Base-by-base conservation (phyloP, 1,139 yeast genomes). In the Zygoascus hellenicus region DNA sequence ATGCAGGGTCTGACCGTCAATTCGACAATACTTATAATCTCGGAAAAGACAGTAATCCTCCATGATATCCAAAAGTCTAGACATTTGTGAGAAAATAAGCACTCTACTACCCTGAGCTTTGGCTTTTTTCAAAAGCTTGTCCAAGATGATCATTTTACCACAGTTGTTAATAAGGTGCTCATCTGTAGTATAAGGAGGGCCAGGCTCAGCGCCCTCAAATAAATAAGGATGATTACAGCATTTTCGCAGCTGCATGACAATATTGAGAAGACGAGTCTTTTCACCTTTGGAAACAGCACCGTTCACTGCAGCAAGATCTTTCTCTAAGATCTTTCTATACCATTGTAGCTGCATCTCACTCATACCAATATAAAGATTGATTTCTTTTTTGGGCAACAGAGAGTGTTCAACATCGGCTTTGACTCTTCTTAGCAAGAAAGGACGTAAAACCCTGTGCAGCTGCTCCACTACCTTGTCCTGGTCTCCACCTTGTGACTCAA, bases 201-300 rank as follows among this genome's bases (percentile, higher is more conserved):
- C 98, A 0, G 97, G 97, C 64, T 92, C 98, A 1, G 98, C 98
- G 36, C 98, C 97, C 63, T 92, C 97, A 60, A 92, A 92, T 45
- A 92, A 70, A 64, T 92, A 92, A 0, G 98, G 98, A 66, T 92
- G 98, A 61, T 92, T 92, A 65, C 97, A 92, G 65, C 97, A 92
- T 65, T 92, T 92, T 58, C 97, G 77, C 54, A 92, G 72, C 65
- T 92, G 98, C 98, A 92, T 92, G 14, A 92, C 97, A 58, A 92
- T 89, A 60, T 92, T 92, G 47, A 92, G 71, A 51, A 92, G 71
- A 49, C 97, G 75, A 1, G 97, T 90, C 62, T 90, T 90, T 62
- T 90, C 97, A 51, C 92, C 75, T 62, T 83, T 85, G 5, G 95
- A 96, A 40, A 81, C 81, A 2, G 83, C 89, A 36, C 96, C 96